Conservation (phyloP, 1,284 basidiomycete genomes). For the Ganoderma leucocontextum region DNA sequence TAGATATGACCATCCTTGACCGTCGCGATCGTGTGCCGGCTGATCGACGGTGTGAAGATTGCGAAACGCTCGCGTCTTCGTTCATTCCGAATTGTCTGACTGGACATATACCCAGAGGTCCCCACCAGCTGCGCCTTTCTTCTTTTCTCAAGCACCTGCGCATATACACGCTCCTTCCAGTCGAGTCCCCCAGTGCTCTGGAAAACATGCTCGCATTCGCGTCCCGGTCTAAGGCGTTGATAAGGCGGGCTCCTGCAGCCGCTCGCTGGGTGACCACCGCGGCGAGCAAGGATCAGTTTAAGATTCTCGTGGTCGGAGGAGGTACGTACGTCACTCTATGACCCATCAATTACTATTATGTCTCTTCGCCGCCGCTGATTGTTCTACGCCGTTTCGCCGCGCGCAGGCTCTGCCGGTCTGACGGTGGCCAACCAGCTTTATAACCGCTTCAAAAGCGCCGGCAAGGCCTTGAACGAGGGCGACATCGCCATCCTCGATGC, state of each 20-base stretch:
- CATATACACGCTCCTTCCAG: neutral
- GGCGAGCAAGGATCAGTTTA: conserved; percentile 58
- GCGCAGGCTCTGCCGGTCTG: conserved; percentile 78
- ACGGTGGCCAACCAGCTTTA: conserved; percentile 87
- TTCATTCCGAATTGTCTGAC: conserved; percentile 29
- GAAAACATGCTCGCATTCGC: conserved; percentile 31
- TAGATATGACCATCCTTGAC: neutral
- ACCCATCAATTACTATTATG: conserved; percentile 18
- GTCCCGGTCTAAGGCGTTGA: conserved; percentile 23
- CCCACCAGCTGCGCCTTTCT: conserved; percentile 1
- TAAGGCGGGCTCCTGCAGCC: conserved; percentile 21
- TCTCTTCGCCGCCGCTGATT: conserved; percentile 26
- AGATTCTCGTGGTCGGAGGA: conserved; percentile 71
- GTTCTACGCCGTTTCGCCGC: conserved; percentile 5
- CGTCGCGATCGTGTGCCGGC: conserved; percentile 1
- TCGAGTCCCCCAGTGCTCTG: neutral
- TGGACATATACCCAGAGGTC: conserved; percentile 15
- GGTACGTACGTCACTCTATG: conserved; percentile 57
- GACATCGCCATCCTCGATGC: conserved; percentile 89
- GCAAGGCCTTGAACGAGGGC: conserved; percentile 70
- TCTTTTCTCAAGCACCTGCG: conserved; percentile 16
- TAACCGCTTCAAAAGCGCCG: conserved; percentile 75
- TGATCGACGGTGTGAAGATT: conserved; percentile 21
- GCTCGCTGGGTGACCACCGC: conserved; percentile 49
- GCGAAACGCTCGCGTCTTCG: conserved; percentile 25